Evolutionary conservation across 1,284 basidiomycete genomes (phyloP).

Genomic region (Trichosporon coremiiforme): DNA sequence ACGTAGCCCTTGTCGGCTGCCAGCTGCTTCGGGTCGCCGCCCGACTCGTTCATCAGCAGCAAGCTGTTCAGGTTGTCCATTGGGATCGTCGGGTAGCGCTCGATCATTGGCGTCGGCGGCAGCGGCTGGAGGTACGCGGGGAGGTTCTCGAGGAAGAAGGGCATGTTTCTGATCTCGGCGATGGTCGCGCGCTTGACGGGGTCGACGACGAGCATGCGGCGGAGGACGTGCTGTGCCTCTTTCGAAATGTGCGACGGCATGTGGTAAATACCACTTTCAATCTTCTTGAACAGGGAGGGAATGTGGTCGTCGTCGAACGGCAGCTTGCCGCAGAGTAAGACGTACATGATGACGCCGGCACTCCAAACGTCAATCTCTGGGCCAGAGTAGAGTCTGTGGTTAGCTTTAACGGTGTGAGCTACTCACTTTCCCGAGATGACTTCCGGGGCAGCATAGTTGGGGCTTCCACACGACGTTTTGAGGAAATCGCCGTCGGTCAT

Average conservation of each 20-base stretch:
- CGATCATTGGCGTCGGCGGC: constrained; percentile 69
- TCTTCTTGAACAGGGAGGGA: constrained; percentile 86
- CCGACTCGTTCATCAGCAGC: constrained; percentile 49
- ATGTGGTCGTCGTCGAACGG: constrained; percentile 97
- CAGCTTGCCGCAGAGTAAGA: constrained; percentile 86
- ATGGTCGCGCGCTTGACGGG: constrained; percentile 90
- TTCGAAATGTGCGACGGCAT: constrained; percentile 75
- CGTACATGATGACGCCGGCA: constrained; percentile 91
- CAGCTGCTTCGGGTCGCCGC: constrained; percentile 50
- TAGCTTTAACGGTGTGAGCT: constrained; percentile 5
- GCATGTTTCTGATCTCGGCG: constrained; percentile 81
- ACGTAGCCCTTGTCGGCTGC: constrained; percentile 56
- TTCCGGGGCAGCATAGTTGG: constrained; percentile 94
- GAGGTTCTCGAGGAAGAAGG: constrained; percentile 84
- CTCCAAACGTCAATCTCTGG: constrained; percentile 99
- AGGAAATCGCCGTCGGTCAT: constrained; percentile 94
- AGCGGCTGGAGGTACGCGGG: constrained; percentile 82
- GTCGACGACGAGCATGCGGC: constrained; percentile 85
- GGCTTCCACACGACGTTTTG: constrained; percentile 91
- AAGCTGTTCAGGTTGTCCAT: constrained; percentile 53
- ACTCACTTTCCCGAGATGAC: constrained; percentile 79
- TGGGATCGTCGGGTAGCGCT: constrained; percentile 47
- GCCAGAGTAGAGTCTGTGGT: constrained; percentile 73
- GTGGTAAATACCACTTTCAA: constrained; percentile 82
- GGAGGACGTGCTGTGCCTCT: constrained; percentile 76